These are phyloP conservation scores for Hexamita inflata DNA, from an alignment of 208 protist species.

Conservation along the genomic window DNA sequence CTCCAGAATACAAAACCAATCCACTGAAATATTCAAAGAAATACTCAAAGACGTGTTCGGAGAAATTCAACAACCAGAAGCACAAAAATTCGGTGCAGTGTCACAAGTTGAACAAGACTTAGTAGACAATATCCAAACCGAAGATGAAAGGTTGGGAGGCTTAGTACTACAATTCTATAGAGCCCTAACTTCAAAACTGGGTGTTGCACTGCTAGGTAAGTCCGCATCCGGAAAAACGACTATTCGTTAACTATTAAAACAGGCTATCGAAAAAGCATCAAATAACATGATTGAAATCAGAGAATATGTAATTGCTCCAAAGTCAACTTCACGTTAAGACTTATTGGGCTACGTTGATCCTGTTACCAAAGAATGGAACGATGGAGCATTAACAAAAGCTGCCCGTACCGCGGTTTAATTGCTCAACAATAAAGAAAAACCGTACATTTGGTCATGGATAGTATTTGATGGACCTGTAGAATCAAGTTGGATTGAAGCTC, in stretches of 20 bases:
- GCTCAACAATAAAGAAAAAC: neutral
- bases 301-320: conserved; percentile 73
- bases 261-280: neutral
- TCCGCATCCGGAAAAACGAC: neutral
- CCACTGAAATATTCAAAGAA: conserved; percentile 21
- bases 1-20: neutral
- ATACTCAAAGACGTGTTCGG: conserved; percentile 11
- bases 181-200: conserved; percentile 14
- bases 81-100: neutral
- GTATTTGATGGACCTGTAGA: conserved; percentile 94
- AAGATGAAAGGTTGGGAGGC: neutral
- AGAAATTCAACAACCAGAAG: neutral
- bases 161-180: conserved; percentile 20
- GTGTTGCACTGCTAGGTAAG: conserved; percentile 1
- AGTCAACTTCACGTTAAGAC: conserved; percentile 85
- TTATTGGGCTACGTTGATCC: conserved; percentile 90
- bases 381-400: conserved; percentile 91
- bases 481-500: conserved; percentile 91
- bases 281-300: conserved; percentile 7
- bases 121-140: neutral
- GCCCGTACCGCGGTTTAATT: conserved; percentile 73
- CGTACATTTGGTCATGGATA: conserved; percentile 59
- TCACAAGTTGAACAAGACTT: neutral
- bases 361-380: conserved; percentile 94
- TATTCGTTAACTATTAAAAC: neutral